Base-by-base conservation (phyloP, 495 filamentous ascomycete species). In the Aspergillus haitiensis region DNA sequence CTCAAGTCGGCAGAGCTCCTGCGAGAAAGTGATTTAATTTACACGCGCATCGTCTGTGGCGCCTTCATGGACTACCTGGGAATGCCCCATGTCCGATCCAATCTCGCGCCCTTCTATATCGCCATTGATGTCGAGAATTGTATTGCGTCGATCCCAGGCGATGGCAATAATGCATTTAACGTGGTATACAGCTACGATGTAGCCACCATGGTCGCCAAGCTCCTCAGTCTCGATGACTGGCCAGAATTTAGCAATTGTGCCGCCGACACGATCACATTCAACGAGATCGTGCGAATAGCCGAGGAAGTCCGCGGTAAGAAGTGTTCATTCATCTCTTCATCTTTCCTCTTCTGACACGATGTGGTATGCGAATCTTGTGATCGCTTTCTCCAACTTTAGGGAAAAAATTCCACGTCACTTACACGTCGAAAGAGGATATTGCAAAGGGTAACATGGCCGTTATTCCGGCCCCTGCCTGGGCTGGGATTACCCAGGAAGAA, bases 241-340 rank as follows among this genome's bases (percentile, higher is more conserved):
- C n/a, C 12, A 8, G 42, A 46, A 16, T 46, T 46, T 16, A 46
- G 42, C 15, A 46, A 46, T 8, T 46, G 42, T 16, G 42, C 15
- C 12, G 15, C 15, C 13, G 12, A 46, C 11, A 16, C n/a, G n/a
- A 16, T 46, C 42, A 46, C 42, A 8, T 46, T 46, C 42, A 46
- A 46, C 15, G 42, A 46, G 11, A 46, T 46, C 18, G 42, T 46
- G 42, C 42, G 7, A 46, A 46, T 46, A 46, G 42, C 42, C 42
- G 42, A 46, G 42, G 42, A 46, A 16, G 42, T 46, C 42, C 42
- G 42, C 42, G 42, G 42, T 46, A 46, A 46, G 42, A 27, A 1
- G 21, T 27, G 21, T 27, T 27, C 21, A 27, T 27, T 27, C 21
- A 27, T 27, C 21, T 27, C 21, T 27, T 27, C 21, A 1, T 27